Evolutionary conservation across 352 stramenopile genomes (phyloP).

Genomic region (Bremia lactucae): DNA sequence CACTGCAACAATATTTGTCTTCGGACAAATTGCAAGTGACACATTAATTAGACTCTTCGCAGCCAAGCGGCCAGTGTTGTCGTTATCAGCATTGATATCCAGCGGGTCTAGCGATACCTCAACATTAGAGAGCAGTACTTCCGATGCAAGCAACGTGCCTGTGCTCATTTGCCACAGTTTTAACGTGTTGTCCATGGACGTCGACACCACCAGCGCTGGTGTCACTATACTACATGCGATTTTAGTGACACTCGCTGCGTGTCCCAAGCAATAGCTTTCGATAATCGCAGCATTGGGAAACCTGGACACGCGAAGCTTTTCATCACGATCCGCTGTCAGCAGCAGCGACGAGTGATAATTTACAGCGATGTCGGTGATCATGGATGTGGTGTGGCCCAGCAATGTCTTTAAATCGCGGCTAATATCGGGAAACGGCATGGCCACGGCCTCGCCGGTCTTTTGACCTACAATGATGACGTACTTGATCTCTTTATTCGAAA

Average conservation of each 20-base stretch:
- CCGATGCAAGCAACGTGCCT: constrained; percentile 43
- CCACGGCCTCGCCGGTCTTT: constrained; percentile 76
- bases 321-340: constrained; percentile 70
- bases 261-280: constrained; percentile 77
- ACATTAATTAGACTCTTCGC: constrained; percentile 43
- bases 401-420: constrained; percentile 57
- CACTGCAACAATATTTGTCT: constrained; percentile 44
- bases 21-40: constrained; percentile 44
- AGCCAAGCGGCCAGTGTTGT: constrained; percentile 18
- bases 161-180: constrained; percentile 61
- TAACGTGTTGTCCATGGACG: constrained; percentile 72
- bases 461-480: constrained; percentile 62
- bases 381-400: constrained; percentile 78
- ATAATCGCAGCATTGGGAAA: constrained; percentile 67
- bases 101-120: constrained; percentile 18
- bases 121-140: constrained; percentile 26
- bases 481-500: constrained; percentile 25
- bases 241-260: constrained; percentile 56
- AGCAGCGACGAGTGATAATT: constrained; percentile 44
- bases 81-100: constrained; percentile 12
- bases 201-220: constrained; percentile 49
- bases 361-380: constrained; percentile 67
- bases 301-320: constrained; percentile 77
- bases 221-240: constrained; percentile 34
- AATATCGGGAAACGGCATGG: constrained; percentile 64